These are phyloP conservation scores for Stellera chamaejasme DNA, from an alignment of 345 rosid genomes.

Conservation along the genomic window DNA sequence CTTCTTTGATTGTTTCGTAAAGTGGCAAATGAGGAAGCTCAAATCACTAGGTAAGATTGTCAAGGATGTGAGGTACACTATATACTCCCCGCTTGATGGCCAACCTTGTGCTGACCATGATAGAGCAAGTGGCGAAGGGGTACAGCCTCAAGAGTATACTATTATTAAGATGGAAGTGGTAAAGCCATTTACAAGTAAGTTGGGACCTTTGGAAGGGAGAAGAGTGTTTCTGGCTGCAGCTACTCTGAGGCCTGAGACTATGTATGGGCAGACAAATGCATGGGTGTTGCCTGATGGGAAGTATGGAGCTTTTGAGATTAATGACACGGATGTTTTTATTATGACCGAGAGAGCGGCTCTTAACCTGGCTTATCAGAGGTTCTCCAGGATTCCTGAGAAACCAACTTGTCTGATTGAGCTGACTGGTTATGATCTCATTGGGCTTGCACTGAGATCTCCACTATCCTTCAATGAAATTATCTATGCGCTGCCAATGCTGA, in stretches of 20 bases:
- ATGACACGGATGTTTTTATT: conserved; percentile 68
- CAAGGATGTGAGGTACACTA: conserved; percentile 72
- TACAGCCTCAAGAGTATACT: conserved; percentile 93
- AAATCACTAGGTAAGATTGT: conserved; percentile 81
- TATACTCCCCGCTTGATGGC: conserved; percentile 87
- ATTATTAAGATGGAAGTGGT: conserved; percentile 84
- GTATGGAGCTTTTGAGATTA: conserved; percentile 90
- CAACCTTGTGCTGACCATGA: conserved; percentile 98
- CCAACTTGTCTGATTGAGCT: conserved; percentile 75
- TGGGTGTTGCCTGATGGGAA: conserved; percentile 96
- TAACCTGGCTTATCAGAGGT: conserved; percentile 82
- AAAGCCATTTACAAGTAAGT: conserved; percentile 55
- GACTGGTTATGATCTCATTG: conserved; percentile 81
- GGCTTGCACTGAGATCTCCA: conserved; percentile 72
- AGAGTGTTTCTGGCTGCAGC: conserved; percentile 79
- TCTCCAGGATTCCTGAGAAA: conserved; percentile 59
- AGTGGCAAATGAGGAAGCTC: conserved; percentile 92
- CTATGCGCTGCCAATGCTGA: conserved; percentile 89
- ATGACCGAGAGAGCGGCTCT: conserved; percentile 73
- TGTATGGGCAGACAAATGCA: conserved; percentile 96
- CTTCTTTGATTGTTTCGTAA: conserved; percentile 68
- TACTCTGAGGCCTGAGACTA: conserved; percentile 93
- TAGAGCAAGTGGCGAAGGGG: conserved; percentile 92
- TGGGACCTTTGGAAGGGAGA: conserved; percentile 61
- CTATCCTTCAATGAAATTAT: conserved; percentile 62